Evolutionary conservation across 306 rosid genomes (phyloP), one percentile per base, ranked within the genome.

Genomic region (Canavalia gladiata): DNA sequence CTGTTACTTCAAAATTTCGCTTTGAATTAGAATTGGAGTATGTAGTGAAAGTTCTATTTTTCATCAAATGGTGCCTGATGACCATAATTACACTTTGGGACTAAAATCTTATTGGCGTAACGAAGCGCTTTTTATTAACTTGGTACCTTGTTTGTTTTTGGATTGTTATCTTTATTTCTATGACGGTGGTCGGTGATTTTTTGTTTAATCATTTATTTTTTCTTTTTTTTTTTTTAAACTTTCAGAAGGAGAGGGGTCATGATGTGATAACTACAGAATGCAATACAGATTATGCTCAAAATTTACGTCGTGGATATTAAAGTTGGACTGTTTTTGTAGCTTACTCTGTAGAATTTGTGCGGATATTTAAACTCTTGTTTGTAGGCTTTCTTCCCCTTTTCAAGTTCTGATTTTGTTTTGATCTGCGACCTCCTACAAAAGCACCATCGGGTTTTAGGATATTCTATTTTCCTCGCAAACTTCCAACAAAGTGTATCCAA

Each of bases 241-340:
- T 84, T 84, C 87, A 84, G 87, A 83, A 78, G 87, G 68, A 79
- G 87, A 84, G 81, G 84, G 84, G 51, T 79, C 87, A 84, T 84
- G 87, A 84, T 84, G 80, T 56, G 76, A 78, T 78, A 84, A 66
- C 84, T 25, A 84, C 76, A 54, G 56, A 83, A 35, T 72, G 83
- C 87, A 25, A 54, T 65, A 78, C 72, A 49, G 77, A 77, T 72
- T 72, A 64, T 78, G 80, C 79, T 52, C 78, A 70, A 75, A 82
- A 47, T 68, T 76, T 49, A 68, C 75, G 7, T 76, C 12, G 12
- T 28, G 56, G 67, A 47, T 56, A 25, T 76, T 72, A 25, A 63
- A 59, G 76, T 81, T 72, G 68, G 78, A 45, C 51, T 54, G 42
- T 25, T 80, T 43, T 34, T 64, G 79, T 71, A 63, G 75, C 25